Evolutionary conservation across 2,329 filamentous ascomycete genomes (phyloP).

Genomic region (Fusarium denticulatum): DNA sequence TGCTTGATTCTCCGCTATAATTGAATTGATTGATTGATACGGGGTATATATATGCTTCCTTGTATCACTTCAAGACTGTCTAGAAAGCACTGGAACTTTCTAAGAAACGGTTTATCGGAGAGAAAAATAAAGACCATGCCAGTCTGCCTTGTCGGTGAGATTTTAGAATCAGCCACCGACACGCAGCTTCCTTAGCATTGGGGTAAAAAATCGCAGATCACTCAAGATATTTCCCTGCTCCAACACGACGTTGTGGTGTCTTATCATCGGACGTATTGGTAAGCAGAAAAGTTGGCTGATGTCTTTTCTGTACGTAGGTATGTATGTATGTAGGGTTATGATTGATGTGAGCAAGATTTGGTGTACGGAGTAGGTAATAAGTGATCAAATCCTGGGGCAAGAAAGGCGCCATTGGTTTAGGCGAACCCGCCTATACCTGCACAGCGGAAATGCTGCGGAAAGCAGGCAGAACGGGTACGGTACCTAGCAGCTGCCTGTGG

Average conservation of each 20-base stretch:
- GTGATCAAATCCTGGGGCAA: conserved; percentile 24
- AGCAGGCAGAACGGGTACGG: conserved; percentile 1
- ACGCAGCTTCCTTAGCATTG: background rate
- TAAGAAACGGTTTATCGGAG: conserved; percentile 6
- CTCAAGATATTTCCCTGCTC: conserved; percentile 11
- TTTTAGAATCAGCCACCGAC: conserved; percentile 34
- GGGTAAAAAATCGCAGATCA: conserved; percentile 32
- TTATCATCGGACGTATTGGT: conserved; percentile 30
- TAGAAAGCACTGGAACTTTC: conserved; percentile 40
- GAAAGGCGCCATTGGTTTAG: conserved; percentile 15
- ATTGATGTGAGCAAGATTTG: conserved; percentile 24
- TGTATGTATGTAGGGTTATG: background rate
- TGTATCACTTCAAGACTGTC: background rate
- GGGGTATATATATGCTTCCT: background rate
- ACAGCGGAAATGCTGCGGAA: conserved; percentile 11
- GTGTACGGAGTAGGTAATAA: background rate
- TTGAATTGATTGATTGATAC: background rate
- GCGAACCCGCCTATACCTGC: conserved; percentile 6
- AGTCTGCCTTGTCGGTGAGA: conserved; percentile 20
- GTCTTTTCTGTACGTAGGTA: background rate
- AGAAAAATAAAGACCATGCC: conserved; percentile 8
- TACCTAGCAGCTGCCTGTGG: background rate
- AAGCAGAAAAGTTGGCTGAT: conserved; percentile 24
- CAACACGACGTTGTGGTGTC: conserved; percentile 8
- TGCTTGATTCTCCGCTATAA: background rate